Evolutionary conservation across 2,329 filamentous ascomycete genomes (phyloP), one percentile per base, ranked within the genome.

Genomic region (Phyllosticta citriasiana): DNA sequence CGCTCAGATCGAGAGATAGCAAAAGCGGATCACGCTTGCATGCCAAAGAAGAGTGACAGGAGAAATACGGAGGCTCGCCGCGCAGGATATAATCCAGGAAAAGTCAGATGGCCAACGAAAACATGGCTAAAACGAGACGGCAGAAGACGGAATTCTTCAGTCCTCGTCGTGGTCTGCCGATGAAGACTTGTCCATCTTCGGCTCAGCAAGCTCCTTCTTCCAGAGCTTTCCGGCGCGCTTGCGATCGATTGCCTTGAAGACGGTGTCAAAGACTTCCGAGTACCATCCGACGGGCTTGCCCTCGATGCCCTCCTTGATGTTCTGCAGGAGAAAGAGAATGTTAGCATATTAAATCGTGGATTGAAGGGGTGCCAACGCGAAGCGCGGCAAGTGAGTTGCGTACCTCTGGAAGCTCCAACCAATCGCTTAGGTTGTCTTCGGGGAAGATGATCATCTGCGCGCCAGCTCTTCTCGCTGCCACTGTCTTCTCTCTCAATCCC

Each of bases 321-420:
- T 97, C 94, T 99, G 73, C 19, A 24, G 63, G 40, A 60, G 64
- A 25, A 26, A 55, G 22, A 22, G 19, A 22, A 22, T 22, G 55
- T 61, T 10, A 40, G 53, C 53, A 24, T 35, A 6, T 14, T 50
- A 4, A n/a, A n/a, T 24, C 2, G 5, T 24, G 4, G 27, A 30
- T n/a, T 2, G 2, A 2, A 12, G n/a, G 33, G 53, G 9, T 24
- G 22, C 5, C 25, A 9, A 19, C 19, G 12, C 6, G 53, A 47
- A n/a, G 51, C 22, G 22, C 40, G 50, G 30, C 8, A 30, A 65
- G 26, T 25, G 61, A n/a, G 14, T 57, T 59, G 82, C 90, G 75
- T 83, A 97, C 94, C 82, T 97, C 88, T 60, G 95, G 94, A 67
- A 99, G 81, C 76, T 99, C 94, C 57, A 97, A 79, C 95, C 94